Base-by-base conservation (phyloP, 2,329 filamentous ascomycete genomes). In the Xenoacremonium recifei region DNA sequence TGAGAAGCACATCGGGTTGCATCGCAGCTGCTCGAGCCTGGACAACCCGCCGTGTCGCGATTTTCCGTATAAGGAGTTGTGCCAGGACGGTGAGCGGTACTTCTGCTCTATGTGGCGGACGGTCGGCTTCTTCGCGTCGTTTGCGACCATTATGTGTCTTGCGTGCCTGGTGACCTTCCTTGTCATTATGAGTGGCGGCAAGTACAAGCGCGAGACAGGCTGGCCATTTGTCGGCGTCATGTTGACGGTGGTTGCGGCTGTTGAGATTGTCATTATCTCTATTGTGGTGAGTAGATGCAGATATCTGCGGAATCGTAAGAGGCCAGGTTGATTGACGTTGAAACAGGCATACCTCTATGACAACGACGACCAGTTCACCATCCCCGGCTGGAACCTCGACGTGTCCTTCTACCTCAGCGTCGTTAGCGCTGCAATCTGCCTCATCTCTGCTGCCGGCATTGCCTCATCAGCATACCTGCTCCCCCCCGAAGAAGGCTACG, bases 21-120 rank as follows among this genome's bases (percentile, higher is more conserved):
- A 96, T 67, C 79, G 77, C 54, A 83, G 82, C 62, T 99, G 92
- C 69, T 87, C 84, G 40, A 85, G 80, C 44, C 71, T 87, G 44
- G 78, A 78, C 33, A 73, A 80, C 37, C 67, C 70, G n/a, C 65
- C 69, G 35, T 91, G 87, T 64, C 72, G 73, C 40, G 48, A 52
- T 12, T 68, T 64, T 36, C 66, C 64, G 13, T 53, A 54, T 16
- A 53, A 54, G 16, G 57, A 64, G 21, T 44, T 67, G 18, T 70
- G 67, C 44, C 55, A 61, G 18, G 54, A 58, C 25, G 63, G 56
- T 19, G 79, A 84, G 54, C 76, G 81, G 38, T 81, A 83, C 58
- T 96, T 97, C 69, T 97, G 93, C 73, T 86, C 83, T 56, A 86
- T 95, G 77, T 99, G 92, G 92, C 80, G 87, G 45, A 89, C 83